These are phyloP conservation scores for Plasmodium chabaudi DNA, from an alignment of 169 alveolate genomes.

Conservation along the genomic window DNA sequence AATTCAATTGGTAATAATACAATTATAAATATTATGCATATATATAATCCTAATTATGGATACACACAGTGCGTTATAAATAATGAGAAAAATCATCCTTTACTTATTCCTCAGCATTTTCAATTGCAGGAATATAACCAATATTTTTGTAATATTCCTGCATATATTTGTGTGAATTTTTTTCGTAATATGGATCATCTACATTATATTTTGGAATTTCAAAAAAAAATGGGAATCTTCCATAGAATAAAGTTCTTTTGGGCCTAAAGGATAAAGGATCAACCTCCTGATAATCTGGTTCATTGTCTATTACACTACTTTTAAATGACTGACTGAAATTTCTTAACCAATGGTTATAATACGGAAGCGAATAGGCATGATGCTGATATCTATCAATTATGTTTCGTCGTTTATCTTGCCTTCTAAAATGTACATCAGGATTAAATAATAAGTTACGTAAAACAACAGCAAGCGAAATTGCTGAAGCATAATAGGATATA, in stretches of 20 bases:
- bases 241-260: constrained; percentile 80
- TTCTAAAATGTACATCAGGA: constrained; percentile 78
- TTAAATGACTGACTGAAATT: constrained; percentile 82
- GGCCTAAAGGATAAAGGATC: constrained; percentile 83
- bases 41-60: no score
- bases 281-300: constrained; percentile 83
- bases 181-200: constrained; percentile 81
- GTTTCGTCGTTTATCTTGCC: constrained; percentile 77
- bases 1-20: no score
- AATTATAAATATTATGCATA: no score
- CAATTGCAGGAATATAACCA: constrained; percentile 53
- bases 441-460: constrained; percentile 63
- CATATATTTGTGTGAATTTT: constrained; percentile 82
- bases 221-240: constrained; percentile 83
- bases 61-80: no score
- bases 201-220: constrained; percentile 84
- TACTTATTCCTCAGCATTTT: neutral
- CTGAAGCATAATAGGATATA: constrained; percentile 78
- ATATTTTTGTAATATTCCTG: constrained; percentile 79
- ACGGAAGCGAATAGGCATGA: constrained; percentile 86
- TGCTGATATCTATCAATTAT: constrained; percentile 81
- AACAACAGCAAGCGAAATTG: constrained; percentile 32
- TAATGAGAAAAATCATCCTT: no score
- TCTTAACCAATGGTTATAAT: constrained; percentile 80
- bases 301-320: constrained; percentile 83